These are phyloP conservation scores for Phaffia rhodozyma DNA, from an alignment of 1,284 basidiomycete species.

Conservation along the genomic window DNA sequence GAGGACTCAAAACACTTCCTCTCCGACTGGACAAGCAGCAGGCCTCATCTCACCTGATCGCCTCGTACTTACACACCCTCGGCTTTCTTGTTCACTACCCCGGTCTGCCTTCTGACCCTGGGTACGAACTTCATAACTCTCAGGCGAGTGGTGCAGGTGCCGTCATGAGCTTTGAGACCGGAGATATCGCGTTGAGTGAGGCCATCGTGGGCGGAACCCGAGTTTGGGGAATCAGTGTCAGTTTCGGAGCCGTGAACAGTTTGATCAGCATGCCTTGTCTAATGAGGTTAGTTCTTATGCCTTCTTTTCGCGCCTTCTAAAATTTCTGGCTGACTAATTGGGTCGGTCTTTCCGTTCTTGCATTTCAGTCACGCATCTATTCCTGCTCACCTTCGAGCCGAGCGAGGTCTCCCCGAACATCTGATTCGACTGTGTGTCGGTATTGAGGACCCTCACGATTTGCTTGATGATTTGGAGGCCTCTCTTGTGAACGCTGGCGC, in stretches of 20 bases:
- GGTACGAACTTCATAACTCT: constrained; percentile 72
- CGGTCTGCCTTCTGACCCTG: constrained; percentile 71
- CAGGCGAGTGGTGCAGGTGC: constrained; percentile 85
- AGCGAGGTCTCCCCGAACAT: constrained; percentile 89
- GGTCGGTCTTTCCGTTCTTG: neutral
- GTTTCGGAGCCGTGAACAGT: constrained; percentile 96
- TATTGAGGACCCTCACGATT: constrained; percentile 87
- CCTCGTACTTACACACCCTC: constrained; percentile 69
- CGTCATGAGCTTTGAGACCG: constrained; percentile 89
- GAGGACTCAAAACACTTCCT: constrained; percentile 93
- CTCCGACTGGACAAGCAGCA: constrained; percentile 95
- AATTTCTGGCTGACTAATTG: constrained; percentile 12
- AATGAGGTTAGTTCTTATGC: constrained; percentile 70
- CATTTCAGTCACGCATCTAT: constrained; percentile 81
- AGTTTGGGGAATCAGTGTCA: constrained; percentile 95
- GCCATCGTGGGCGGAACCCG: constrained; percentile 83
- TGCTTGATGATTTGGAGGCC: constrained; percentile 88
- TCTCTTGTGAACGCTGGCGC: constrained; percentile 87
- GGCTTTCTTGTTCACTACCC: constrained; percentile 95
- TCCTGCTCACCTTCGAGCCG: constrained; percentile 80
- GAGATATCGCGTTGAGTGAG: constrained; percentile 80
- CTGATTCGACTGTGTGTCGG: constrained; percentile 96
- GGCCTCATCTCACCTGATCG: constrained; percentile 67
- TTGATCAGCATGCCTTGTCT: constrained; percentile 99
- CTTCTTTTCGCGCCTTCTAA: neutral